Evolutionary conservation across 257 asterid species (phyloP).

Genomic region (Coffea canephora): DNA sequence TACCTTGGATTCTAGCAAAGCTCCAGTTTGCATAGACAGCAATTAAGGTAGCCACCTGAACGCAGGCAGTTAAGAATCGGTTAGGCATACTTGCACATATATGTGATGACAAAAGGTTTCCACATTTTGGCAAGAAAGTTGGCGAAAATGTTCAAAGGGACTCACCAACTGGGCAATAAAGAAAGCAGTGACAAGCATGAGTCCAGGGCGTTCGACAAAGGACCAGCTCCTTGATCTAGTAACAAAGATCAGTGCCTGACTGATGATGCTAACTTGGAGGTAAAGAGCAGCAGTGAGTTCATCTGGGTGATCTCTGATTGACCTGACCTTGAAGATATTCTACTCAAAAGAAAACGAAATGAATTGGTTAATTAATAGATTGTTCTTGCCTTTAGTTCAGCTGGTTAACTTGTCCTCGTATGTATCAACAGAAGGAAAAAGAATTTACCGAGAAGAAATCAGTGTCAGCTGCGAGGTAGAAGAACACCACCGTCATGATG

Average conservation of each 20-base stretch:
- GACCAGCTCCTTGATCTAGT: constrained; percentile 91
- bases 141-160: not conserved
- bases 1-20: constrained; percentile 69
- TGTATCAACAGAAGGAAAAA: not conserved
- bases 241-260: constrained; percentile 89
- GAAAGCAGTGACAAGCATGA: constrained; percentile 64
- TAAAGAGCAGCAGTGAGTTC: constrained; percentile 81
- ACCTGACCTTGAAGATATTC: constrained; percentile 47
- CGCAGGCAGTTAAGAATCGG: not conserved
- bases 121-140: not conserved
- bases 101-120: not conserved
- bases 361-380: not conserved
- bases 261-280: constrained; percentile 94
- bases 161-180: constrained; percentile 71
- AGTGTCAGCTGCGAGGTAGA: constrained; percentile 67
- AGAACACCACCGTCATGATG: constrained; percentile 70
- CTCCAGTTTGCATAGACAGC: constrained; percentile 75
- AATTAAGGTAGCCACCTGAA: constrained; percentile 61
- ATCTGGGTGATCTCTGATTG: constrained; percentile 40
- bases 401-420: not conserved
- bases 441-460: constrained; percentile 59
- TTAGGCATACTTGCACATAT: not conserved
- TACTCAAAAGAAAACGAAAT: constrained; percentile 10
- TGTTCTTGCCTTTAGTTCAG: not conserved
- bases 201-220: constrained; percentile 74